Conservation (phyloP, 495 filamentous ascomycete species). For the Cercophora samala region DNA sequence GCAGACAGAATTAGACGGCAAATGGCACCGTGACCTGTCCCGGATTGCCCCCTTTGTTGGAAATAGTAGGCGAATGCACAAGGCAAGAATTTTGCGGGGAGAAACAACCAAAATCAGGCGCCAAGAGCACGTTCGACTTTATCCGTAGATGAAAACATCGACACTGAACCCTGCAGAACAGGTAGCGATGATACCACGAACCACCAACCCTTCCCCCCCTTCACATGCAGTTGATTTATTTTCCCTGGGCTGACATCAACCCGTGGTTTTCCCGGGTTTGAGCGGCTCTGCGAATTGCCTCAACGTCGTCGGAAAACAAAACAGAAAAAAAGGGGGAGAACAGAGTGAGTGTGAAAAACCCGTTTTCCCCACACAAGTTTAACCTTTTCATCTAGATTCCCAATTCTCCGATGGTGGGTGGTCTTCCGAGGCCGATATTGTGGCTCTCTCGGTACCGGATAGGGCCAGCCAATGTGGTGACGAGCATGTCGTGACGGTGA, state of each 20-base stretch:
- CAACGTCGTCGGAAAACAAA: neutral
- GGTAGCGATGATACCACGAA: neutral
- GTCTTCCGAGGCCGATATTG: conserved; percentile 8
- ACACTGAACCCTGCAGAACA: conserved; percentile 5
- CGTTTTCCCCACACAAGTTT: neutral
- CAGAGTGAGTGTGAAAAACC: neutral
- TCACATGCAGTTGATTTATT: conserved; percentile 4
- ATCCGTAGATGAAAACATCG: conserved; percentile 19
- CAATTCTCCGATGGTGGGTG: conserved; percentile 11
- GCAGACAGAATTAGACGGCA: conserved; percentile 6
- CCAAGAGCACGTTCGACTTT: conserved; percentile 20
- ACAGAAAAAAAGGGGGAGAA: neutral
- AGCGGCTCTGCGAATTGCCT: neutral
- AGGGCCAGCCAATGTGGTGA: conserved; percentile 3
- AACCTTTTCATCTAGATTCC: neutral
- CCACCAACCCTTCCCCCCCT: neutral
- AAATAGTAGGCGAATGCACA: conserved; percentile 10
- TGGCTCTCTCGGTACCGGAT: conserved; percentile 3
- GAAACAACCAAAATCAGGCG: neutral
- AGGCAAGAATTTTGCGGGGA: neutral
- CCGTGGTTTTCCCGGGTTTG: neutral
- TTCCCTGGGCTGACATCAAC: conserved; percentile 1
- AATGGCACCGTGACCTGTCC: conserved; percentile 1
- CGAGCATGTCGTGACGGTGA: neutral
- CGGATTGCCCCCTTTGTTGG: conserved; percentile 7